Evolutionary conservation across 345 rosid genomes (phyloP), one percentile per base, ranked within the genome.

Genomic region (Boechera divaricarpa): DNA sequence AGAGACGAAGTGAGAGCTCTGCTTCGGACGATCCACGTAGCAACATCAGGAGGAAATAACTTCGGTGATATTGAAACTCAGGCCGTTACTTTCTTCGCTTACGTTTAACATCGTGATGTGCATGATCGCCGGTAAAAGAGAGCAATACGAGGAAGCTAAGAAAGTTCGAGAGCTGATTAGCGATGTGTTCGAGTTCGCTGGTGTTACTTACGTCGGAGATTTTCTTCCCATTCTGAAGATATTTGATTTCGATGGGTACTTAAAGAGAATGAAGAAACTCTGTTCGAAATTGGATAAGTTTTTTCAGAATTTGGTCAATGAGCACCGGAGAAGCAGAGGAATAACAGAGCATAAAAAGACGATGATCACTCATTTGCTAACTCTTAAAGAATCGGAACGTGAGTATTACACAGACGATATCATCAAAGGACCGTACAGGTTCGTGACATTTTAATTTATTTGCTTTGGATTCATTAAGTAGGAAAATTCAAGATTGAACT

Each of bases 351-450:
- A n/a, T 47, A 52, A 29, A 24, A 73, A 81, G 5, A 82, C 78
- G 3, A 74, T 86, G 89, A 80, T 89, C 15, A 51, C 76, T 73
- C 90, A 82, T 70, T 39, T 91, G 8, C 83, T 89, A 10, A 55
- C 77, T 15, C 67, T 81, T 62, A 89, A 85, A 47, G 74, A 82
- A 12, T 77, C 84, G 0, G 70, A 85, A 26, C 85, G 88, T n/a
- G 80, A 82, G 2, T 66, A 76, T 63, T 83, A 87, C 72, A 72
- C 76, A 0, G 89, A 88, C 70, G 75, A 78, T 13, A 82, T 75
- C 29, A 87, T 87, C 77, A 87, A 88, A 80, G 86, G 88, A 5
- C 78, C 7, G 12, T 74, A 11, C 3, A 73, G 70, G 86, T 79
- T 1, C 26, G 78, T 56, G 1, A 8, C 5, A 29, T 56, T 56